Evolutionary conservation across 2,329 filamentous ascomycete genomes (phyloP).

Genomic region (Coniochaeta sp.): DNA sequence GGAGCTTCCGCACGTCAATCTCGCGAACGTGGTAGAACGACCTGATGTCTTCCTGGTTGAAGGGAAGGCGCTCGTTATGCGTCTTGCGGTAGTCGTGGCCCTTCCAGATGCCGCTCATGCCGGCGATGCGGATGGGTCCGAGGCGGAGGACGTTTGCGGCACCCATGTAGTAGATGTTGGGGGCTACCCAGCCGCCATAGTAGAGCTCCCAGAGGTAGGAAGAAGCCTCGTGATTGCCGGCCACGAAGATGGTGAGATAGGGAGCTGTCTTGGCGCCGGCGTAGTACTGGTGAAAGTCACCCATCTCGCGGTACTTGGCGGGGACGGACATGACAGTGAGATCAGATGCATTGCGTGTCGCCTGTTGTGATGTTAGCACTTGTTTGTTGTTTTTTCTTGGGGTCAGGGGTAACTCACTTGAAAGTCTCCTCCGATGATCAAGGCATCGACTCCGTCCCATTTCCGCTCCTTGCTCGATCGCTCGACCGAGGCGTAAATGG

Average conservation of each 20-base stretch:
- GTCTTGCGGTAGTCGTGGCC: conserved; percentile 77
- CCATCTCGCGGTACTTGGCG: conserved; percentile 76
- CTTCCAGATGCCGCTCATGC: conserved; percentile 93
- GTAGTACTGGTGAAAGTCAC: conserved; percentile 94
- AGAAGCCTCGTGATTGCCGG: conserved; percentile 91
- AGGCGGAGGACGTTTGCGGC: conserved; percentile 82
- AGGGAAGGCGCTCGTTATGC: conserved; percentile 82
- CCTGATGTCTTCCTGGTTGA: conserved; percentile 67
- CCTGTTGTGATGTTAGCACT: conserved; percentile 36
- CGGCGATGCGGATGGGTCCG: conserved; percentile 80
- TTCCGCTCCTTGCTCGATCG: conserved; percentile 61
- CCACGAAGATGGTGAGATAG: conserved; percentile 86
- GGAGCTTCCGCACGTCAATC: conserved; percentile 81
- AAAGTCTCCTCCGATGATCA: conserved; percentile 96
- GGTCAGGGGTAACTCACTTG: conserved; percentile 46
- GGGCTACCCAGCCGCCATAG: conserved; percentile 95
- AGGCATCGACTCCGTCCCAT: conserved; percentile 77
- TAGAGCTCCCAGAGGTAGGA: conserved; percentile 87
- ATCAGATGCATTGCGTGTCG: conserved; percentile 82
- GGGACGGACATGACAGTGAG: conserved; percentile 86
- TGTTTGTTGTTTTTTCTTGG: conserved; percentile 7
- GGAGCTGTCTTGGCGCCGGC: conserved; percentile 70
- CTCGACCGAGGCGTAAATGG: conserved; percentile 77
- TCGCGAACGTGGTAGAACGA: conserved; percentile 88
- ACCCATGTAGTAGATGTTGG: conserved; percentile 95